Conservation (phyloP, 2,329 filamentous ascomycete species). For the Parastagonospora nodorum region DNA sequence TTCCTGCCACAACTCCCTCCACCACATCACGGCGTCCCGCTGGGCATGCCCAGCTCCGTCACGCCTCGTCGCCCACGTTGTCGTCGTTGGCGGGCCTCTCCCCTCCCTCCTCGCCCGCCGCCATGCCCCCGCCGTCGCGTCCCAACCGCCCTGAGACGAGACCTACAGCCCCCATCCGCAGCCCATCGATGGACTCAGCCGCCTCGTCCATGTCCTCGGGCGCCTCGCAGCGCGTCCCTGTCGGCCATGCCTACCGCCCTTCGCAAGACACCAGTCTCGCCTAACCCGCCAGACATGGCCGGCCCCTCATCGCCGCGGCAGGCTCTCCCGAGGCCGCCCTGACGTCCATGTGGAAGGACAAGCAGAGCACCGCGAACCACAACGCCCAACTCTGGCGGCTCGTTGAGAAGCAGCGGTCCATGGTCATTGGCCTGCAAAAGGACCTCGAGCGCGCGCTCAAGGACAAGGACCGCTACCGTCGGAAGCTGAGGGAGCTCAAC, state of each 20-base stretch:
- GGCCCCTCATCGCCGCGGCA: constrained; percentile 79
- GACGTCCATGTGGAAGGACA: constrained; percentile 86
- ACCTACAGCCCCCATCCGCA: constrained; percentile 61
- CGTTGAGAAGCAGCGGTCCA: constrained; percentile 92
- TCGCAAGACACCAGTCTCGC: constrained; percentile 58
- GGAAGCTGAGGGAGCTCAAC: constrained; percentile 80
- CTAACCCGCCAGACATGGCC: constrained; percentile 75
- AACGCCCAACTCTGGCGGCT: constrained; percentile 93
- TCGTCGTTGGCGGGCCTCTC: constrained; percentile 28
- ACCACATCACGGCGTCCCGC: no score
- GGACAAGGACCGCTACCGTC: constrained; percentile 92
- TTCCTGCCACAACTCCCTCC: no score
- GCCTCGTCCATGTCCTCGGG: constrained; percentile 66
- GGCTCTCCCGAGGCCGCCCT: constrained; percentile 90
- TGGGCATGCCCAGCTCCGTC: no score
- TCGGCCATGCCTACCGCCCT: constrained; percentile 62
- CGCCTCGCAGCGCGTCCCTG: constrained; percentile 58
- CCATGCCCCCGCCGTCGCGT: constrained; percentile 44
- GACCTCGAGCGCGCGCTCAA: constrained; percentile 89
- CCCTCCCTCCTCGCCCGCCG: constrained; percentile 41
- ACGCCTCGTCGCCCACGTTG: no score
- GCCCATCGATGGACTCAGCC: constrained; percentile 91
- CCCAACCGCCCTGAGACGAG: constrained; percentile 40
- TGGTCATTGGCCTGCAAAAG: constrained; percentile 93
- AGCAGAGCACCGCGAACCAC: constrained; percentile 83